Conservation (phyloP, 1,284 basidiomycete genomes). For the Irpex sp. region DNA sequence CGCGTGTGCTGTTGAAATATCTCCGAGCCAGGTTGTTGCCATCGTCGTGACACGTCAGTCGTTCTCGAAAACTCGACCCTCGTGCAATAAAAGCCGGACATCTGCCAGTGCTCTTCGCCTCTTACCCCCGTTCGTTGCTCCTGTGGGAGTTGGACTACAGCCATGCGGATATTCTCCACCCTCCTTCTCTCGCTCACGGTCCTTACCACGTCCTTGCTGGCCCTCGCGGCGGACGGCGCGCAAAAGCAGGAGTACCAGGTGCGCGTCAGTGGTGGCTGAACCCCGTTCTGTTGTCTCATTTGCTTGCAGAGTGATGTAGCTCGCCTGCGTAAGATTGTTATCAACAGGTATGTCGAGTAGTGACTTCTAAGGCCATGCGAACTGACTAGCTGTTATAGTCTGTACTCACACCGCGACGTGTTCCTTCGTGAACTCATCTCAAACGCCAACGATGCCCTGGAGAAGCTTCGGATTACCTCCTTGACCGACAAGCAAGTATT, state of each 20-base stretch:
- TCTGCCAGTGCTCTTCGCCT: background rate
- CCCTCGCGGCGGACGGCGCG: conserved; percentile 40
- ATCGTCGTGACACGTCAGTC: conserved; percentile 1
- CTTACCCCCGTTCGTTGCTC: background rate
- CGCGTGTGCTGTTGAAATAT: background rate
- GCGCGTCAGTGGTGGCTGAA: conserved; percentile 17
- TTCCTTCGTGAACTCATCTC: conserved; percentile 93
- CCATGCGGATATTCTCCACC: conserved; percentile 60
- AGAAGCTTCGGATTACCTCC: conserved; percentile 84
- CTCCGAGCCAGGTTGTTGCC: conserved; percentile 2
- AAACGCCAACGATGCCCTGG: conserved; percentile 92
- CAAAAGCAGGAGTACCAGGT: conserved; percentile 80
- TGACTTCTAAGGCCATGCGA: background rate
- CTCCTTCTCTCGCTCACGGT: conserved; percentile 50
- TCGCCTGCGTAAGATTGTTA: conserved; percentile 87
- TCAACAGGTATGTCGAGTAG: conserved; percentile 63
- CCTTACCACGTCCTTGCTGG: conserved; percentile 45
- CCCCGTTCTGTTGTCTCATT: background rate
- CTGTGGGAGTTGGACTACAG: conserved; percentile 10
- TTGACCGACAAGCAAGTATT: conserved; percentile 77
- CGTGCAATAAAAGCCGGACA: background rate
- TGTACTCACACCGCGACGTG: conserved; percentile 74
- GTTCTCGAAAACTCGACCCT: conserved; percentile 4
- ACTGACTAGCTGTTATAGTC: conserved; percentile 36
- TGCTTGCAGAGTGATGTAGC: conserved; percentile 80